A percentile compares a stretch with the other conserved stretches of the same genome.
Conservation (phyloP, 1,284 basidiomycete genomes). For the Leccinum huronense region DNA sequence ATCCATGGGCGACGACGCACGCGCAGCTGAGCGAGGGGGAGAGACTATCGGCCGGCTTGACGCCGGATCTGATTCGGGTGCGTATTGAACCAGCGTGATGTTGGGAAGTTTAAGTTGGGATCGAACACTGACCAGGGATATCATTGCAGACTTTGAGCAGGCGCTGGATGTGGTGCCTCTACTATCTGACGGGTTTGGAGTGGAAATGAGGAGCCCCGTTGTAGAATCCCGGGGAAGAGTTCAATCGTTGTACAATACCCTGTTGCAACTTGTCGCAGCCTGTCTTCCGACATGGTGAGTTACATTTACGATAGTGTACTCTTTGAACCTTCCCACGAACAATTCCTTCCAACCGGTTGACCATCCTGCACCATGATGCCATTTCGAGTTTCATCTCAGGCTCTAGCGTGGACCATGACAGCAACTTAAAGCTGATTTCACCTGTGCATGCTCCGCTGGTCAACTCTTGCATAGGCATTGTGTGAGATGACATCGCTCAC, state of each 20-base stretch:
- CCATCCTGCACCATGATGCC: too few relatives aligned
- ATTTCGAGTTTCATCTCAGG: too few relatives aligned
- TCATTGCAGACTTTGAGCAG: slow-evolving; percentile 79
- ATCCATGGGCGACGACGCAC: slow-evolving; percentile 84
- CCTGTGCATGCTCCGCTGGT: too few relatives aligned
- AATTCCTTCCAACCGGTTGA: too few relatives aligned
- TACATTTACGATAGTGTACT: not conserved
- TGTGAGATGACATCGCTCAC: too few relatives aligned
- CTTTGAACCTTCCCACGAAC: too few relatives aligned
- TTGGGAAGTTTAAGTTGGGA: slow-evolving; percentile 54
- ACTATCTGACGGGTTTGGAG: not conserved
- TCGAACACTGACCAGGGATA: slow-evolving; percentile 85
- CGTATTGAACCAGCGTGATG: slow-evolving; percentile 36
- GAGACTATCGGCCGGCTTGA: slow-evolving; percentile 70
- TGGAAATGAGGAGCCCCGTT: not conserved
- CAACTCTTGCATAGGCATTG: too few relatives aligned
- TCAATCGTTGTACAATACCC: not conserved
- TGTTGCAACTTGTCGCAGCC: not conserved
- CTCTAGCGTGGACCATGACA: too few relatives aligned
- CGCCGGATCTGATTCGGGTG: slow-evolving; percentile 77
- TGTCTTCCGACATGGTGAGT: not conserved
- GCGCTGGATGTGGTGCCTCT: slow-evolving; percentile 19
- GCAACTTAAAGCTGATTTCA: too few relatives aligned
- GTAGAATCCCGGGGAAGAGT: not conserved
- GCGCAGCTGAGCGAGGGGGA: slow-evolving; percentile 73